phyloP scores from a whole-genome alignment of 2,329 filamentous ascomycete species.

The Emydomyces testavorans region DNA sequence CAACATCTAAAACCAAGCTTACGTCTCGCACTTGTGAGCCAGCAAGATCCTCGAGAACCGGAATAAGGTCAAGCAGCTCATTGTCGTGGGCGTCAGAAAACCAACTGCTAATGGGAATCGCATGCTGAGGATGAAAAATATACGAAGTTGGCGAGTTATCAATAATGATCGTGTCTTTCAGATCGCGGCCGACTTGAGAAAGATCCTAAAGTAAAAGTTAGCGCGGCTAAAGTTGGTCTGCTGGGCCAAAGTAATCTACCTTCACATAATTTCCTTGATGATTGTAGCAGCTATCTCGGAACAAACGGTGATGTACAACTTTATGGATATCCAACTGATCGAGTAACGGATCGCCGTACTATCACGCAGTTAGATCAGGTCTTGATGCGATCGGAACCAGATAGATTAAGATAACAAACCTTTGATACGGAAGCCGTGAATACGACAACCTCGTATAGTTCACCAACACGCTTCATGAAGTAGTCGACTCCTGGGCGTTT shows the following conservation, averaged over 20 bases:
- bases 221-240: neutral
- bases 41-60: constrained; percentile 93
- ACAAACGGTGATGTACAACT: constrained; percentile 88
- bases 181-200: constrained; percentile 87
- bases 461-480: constrained; percentile 97
- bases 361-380: constrained; percentile 12
- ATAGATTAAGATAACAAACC: constrained; percentile 41
- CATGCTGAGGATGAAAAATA: constrained; percentile 98
- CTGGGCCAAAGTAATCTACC: constrained; percentile 28
- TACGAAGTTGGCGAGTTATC: constrained; percentile 99
- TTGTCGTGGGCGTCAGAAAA: constrained; percentile 99
- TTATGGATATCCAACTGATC: constrained; percentile 96
- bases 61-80: constrained; percentile 91
- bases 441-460: constrained; percentile 95
- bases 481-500: constrained; percentile 97
- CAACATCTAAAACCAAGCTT: constrained; percentile 90
- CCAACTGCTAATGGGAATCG: constrained; percentile 98
- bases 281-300: constrained; percentile 98
- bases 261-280: constrained; percentile 99
- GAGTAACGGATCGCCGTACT: constrained; percentile 92
- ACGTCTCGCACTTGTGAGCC: constrained; percentile 83
- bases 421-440: constrained; percentile 98
- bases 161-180: constrained; percentile 97
- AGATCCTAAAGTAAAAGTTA: constrained; percentile 50
- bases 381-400: neutral